These are phyloP conservation scores for Apiospora pterosperma DNA, from an alignment of 2,329 filamentous ascomycete genomes.

Conservation along the genomic window DNA sequence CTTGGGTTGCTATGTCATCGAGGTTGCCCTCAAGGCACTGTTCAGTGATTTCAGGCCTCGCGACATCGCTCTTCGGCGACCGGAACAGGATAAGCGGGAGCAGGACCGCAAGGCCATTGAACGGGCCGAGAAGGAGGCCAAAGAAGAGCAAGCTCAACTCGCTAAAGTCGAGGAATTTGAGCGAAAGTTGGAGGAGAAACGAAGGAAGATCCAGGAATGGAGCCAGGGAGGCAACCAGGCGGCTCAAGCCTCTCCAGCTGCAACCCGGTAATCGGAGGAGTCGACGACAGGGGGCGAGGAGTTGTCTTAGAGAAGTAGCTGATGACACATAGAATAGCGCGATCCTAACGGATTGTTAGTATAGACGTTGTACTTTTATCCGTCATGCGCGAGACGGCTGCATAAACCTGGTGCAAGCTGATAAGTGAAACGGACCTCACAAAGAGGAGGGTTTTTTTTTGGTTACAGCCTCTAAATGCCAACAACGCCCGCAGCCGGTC, in stretches of 20 bases:
- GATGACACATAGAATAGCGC: neutral
- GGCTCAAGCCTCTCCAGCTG: neutral
- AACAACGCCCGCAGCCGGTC: neutral
- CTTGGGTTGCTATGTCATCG: constrained; percentile 79
- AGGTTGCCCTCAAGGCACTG: constrained; percentile 76
- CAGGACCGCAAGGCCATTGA: constrained; percentile 62
- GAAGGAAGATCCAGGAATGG: constrained; percentile 46
- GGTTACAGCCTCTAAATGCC: neutral
- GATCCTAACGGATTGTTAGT: neutral
- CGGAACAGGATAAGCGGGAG: constrained; percentile 83
- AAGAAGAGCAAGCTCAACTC: constrained; percentile 49
- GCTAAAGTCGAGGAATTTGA: constrained; percentile 60
- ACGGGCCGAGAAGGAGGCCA: constrained; percentile 42
- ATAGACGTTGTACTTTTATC: neutral
- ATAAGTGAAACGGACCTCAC: too few species aligned
- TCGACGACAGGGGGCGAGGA: neutral
- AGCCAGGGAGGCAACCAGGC: constrained; percentile 25
- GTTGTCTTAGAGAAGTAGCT: neutral
- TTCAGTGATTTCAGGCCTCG: constrained; percentile 93
- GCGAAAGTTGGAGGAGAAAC: constrained; percentile 51
- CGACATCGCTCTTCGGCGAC: constrained; percentile 83
- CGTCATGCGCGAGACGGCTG: neutral
- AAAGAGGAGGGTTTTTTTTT: too few species aligned
- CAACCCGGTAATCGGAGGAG: neutral
- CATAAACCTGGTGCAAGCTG: neutral